A percentile compares a stretch with the other conserved stretches of the same genome.
Evolutionary conservation across 192 early-diverging fungal species (phyloP).

Genomic region (Coemansia sp.): DNA sequence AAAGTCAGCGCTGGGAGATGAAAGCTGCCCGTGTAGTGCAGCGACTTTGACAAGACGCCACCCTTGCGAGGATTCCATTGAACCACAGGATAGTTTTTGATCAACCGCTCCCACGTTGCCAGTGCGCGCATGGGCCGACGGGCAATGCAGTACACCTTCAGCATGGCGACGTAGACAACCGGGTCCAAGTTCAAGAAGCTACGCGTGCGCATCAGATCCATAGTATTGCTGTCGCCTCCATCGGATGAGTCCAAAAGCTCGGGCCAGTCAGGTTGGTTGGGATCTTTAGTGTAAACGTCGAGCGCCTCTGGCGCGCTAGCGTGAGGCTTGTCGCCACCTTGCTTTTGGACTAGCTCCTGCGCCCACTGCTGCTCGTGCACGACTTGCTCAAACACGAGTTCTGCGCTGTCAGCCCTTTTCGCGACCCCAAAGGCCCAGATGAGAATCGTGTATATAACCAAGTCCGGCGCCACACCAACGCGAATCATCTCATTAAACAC

Average conservation of each 20-base stretch:
- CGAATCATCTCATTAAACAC: conserved; percentile 63
- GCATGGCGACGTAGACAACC: conserved; percentile 48
- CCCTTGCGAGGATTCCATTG: conserved; percentile 48
- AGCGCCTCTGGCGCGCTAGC: conserved; percentile 14
- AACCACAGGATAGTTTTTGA: conserved; percentile 43
- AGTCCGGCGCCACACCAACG: conserved; percentile 40
- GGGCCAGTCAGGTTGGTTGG: conserved; percentile 2
- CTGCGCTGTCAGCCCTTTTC: conserved; percentile 15
- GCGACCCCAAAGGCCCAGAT: conserved; percentile 38
- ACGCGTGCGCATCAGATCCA: conserved; percentile 24
- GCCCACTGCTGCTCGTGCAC: conserved; percentile 34
- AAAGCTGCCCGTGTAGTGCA: conserved; percentile 36
- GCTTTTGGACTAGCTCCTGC: conserved; percentile 1
- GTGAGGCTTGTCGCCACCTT: neutral
- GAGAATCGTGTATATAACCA: conserved; percentile 48
- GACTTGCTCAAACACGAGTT: conserved; percentile 41
- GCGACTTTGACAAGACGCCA: conserved; percentile 28
- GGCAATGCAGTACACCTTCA: conserved; percentile 33
- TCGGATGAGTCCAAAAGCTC: conserved; percentile 3
- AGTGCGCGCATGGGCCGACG: conserved; percentile 31
- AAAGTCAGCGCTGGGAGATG: conserved; percentile 38
- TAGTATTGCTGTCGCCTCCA: neutral
- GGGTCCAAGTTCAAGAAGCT: conserved; percentile 50
- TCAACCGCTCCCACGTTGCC: conserved; percentile 45
- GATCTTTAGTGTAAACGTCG: conserved; percentile 29